Base-by-base conservation (phyloP, 1,284 basidiomycete species). In the Thecaphora frezii region DNA sequence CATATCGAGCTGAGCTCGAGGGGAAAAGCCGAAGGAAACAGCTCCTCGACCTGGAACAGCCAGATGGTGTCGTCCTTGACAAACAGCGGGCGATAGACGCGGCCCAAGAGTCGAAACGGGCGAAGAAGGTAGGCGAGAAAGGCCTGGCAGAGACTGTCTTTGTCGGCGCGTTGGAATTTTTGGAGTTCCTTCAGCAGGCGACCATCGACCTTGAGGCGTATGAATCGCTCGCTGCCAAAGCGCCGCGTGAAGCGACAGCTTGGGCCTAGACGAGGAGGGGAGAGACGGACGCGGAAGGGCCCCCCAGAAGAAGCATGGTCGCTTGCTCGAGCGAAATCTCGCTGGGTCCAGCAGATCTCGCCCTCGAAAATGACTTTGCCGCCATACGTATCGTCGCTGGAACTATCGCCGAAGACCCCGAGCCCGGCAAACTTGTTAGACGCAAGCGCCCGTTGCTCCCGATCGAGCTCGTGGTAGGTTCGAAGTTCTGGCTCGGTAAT, bases 11-110 rank as follows among this genome's bases (percentile, higher is more conserved):
- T 40, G 43, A 70, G 41, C 4, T 56, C 51, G 2, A 48, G 49
- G 8, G 46, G n/a, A 12, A 14, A 10, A 2, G 22, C 7, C 3
- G 36, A 28, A 13, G 48, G 23, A 40, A 28, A 25, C 1, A 24
- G 5, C 1, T 44, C 53, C 3, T 30, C 49, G 42, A 71, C 60
- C 38, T 58, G 61, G 37, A 71, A 57, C 16, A 58, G 70, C 5
- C 65, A 64, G 26, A 69, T 44, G 1, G 70, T 62, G 3, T 69
- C 68, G 42, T 71, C 66, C 50, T 77, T 75, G 52, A 52, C 53
- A 39, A 60, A 69, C 44, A 76, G 71, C 2, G 66, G 53, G 0
- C 66, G 58, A 39, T 54, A 74, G 18, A 19, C 24, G 5, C 64
- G 53, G 1, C 70, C 72, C 25, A 74, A 54, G 46, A 64, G 48